Conservation (phyloP, 805 yeast species). For the Wickerhamiella azyma region DNA sequence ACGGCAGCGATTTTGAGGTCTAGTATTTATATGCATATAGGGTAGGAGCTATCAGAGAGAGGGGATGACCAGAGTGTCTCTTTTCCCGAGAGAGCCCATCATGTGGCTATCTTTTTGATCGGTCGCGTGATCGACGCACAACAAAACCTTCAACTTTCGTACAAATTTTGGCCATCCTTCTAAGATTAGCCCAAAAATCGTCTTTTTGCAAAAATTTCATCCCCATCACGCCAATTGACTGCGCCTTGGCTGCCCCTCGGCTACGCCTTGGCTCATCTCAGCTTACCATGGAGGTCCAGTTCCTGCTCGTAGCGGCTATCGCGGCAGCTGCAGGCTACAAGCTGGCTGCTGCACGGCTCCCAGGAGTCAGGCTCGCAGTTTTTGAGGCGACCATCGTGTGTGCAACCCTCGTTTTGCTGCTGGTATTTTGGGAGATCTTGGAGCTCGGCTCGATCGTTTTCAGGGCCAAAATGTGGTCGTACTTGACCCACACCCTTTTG, state of each 20-base stretch:
- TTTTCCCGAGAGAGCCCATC: too few species aligned
- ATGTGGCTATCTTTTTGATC: too few species aligned
- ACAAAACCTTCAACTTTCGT: too few species aligned
- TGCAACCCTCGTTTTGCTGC: constrained; percentile 21
- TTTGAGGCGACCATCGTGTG: constrained; percentile 1
- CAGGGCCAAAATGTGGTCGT: constrained; percentile 16
- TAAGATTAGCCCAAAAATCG: too few species aligned
- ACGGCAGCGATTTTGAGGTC: constrained; percentile 16
- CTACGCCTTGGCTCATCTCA: too few species aligned
- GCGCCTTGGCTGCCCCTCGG: too few species aligned
- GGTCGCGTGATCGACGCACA: too few species aligned
- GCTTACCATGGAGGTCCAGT: neutral
- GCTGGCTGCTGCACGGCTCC: neutral
- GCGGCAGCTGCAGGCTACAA: neutral
- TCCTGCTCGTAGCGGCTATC: neutral
- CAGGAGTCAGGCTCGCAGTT: constrained; percentile 12
- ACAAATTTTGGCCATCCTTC: too few species aligned
- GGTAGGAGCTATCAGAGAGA: neutral
- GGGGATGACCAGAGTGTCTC: too few species aligned
- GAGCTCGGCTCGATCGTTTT: constrained; percentile 13
- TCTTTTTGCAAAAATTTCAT: too few species aligned
- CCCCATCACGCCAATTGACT: too few species aligned
- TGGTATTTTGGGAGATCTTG: constrained; percentile 29
- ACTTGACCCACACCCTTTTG: constrained; percentile 19
- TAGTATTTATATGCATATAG: neutral